Evolutionary conservation across 805 yeast species (phyloP).

Genomic region (Tetrapisispora phaffii): DNA sequence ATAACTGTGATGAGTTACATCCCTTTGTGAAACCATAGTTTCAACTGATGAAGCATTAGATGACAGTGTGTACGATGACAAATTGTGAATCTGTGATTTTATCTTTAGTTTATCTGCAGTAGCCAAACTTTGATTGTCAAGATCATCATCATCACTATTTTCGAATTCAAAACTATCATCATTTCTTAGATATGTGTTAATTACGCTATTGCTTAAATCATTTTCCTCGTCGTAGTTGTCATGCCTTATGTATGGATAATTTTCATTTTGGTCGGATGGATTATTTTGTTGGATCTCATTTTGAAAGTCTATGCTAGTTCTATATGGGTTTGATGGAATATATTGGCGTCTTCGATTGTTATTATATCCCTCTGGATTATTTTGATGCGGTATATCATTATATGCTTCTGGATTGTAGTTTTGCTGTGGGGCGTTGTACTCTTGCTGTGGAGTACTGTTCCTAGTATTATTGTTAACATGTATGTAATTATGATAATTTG

Average conservation of each 20-base stretch:
- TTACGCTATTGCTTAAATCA: conserved; percentile 5
- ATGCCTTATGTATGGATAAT: conserved; percentile 15
- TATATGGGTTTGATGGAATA: background rate
- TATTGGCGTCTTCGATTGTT: background rate
- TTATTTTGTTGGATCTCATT: background rate
- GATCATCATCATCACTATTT: background rate
- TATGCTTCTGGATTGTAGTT: background rate
- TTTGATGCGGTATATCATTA: background rate
- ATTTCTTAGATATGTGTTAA: conserved; percentile 2
- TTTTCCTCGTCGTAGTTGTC: conserved; percentile 12
- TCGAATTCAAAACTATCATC: background rate
- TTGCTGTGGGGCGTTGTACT: background rate
- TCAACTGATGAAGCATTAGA: background rate
- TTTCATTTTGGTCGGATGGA: background rate
- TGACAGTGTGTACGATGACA: background rate
- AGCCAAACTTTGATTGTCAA: background rate
- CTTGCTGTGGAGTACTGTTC: background rate
- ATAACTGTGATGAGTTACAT: background rate
- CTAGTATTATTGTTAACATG: background rate
- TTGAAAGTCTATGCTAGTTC: background rate
- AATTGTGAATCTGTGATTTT: background rate
- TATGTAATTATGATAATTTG: background rate
- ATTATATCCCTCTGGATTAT: background rate
- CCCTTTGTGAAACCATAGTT: background rate
- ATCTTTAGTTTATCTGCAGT: conserved; percentile 1